phyloP scores from a whole-genome alignment of 306 rosid species.

The Ochetophila trinervis region DNA sequence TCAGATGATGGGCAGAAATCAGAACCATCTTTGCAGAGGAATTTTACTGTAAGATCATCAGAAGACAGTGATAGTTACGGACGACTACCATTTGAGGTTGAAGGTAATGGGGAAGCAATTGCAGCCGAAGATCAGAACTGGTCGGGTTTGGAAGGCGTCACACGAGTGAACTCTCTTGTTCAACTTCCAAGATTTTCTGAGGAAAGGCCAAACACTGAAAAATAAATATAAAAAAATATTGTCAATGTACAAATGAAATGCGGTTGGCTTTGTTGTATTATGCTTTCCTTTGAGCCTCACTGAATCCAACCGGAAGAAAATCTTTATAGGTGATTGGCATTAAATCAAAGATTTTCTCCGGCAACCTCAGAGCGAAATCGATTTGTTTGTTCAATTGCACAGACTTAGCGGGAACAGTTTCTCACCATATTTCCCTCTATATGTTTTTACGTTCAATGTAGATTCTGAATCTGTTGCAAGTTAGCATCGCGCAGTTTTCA shows the following conservation, averaged over 20 bases:
- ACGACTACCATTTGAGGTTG: constrained; percentile 35
- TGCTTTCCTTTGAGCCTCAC: constrained; percentile 23
- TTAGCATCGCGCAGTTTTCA: not conserved
- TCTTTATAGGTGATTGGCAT: constrained; percentile 29
- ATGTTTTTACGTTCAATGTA: not conserved
- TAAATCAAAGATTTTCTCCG: constrained; percentile 5
- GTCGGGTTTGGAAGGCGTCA: constrained; percentile 97
- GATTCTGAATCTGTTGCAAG: constrained; percentile 4
- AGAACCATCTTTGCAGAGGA: constrained; percentile 80
- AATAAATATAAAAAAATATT: too few species aligned
- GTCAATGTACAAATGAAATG: constrained; percentile 28
- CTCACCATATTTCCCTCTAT: constrained; percentile 6
- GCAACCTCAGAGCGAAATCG: not conserved
- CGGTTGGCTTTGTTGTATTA: constrained; percentile 30
- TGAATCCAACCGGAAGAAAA: constrained; percentile 31
- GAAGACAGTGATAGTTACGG: constrained; percentile 63
- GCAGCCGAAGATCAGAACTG: constrained; percentile 83
- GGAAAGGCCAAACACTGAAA: constrained; percentile 55
- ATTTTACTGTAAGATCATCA: constrained; percentile 72
- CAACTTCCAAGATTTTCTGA: constrained; percentile 95
- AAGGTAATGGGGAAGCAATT: constrained; percentile 44
- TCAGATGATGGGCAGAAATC: constrained; percentile 80
- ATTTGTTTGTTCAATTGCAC: constrained; percentile 24
- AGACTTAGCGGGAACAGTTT: constrained; percentile 8
- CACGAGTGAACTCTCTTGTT: constrained; percentile 92